A percentile compares a stretch with the other conserved stretches of the same genome.
Evolutionary conservation across 352 stramenopile species (phyloP).

Genomic region (Phytophthora hybrid): DNA sequence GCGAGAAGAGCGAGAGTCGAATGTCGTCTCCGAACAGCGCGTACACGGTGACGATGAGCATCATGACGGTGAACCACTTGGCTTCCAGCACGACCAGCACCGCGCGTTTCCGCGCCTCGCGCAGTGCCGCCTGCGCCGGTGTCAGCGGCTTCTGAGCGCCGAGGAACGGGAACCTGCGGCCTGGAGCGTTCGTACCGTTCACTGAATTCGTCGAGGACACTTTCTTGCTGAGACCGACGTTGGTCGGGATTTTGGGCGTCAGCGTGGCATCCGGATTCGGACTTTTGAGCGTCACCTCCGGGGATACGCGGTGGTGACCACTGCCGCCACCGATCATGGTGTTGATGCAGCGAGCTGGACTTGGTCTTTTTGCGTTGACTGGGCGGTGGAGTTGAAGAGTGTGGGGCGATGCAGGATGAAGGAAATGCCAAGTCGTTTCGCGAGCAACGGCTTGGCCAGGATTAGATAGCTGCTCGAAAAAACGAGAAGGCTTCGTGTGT

Average conservation of each 20-base stretch:
- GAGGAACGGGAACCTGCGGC: constrained; percentile 31
- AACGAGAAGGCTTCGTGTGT: background rate
- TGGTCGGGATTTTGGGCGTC: constrained; percentile 67
- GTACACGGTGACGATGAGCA: constrained; percentile 93
- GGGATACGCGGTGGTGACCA: constrained; percentile 68
- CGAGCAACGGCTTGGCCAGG: constrained; percentile 13
- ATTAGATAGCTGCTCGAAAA: constrained; percentile 14
- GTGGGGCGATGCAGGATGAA: background rate
- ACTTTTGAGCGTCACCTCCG: constrained; percentile 75
- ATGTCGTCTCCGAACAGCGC: constrained; percentile 94
- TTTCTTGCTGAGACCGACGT: constrained; percentile 49
- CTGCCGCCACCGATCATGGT: constrained; percentile 38
- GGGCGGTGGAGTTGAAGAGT: constrained; percentile 12
- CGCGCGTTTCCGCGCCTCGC: constrained; percentile 48
- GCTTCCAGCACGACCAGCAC: constrained; percentile 73
- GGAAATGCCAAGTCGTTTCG: constrained; percentile 26
- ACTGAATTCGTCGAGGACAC: constrained; percentile 3
- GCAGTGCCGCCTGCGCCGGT: constrained; percentile 51
- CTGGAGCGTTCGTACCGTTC: constrained; percentile 7
- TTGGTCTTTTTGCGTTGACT: background rate
- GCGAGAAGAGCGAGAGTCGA: constrained; percentile 76
- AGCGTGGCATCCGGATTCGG: constrained; percentile 64
- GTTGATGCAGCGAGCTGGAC: background rate
- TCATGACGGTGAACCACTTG: constrained; percentile 77
- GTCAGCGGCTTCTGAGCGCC: constrained; percentile 27